Conservation (phyloP, 2,329 filamentous ascomycete species). For the Aspergillus aculeatinus region DNA sequence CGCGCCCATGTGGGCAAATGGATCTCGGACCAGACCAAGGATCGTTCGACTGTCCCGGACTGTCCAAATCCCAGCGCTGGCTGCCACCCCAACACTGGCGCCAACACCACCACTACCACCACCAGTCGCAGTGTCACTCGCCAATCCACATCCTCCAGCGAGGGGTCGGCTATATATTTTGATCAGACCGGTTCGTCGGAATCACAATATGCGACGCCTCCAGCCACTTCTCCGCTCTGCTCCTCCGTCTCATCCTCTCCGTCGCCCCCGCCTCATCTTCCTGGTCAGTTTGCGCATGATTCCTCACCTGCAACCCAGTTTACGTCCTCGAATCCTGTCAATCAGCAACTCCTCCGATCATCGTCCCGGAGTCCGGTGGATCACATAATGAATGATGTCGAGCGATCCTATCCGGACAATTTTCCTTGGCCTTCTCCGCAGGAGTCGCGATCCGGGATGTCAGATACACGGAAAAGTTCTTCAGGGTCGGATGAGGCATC, state of each 20-base stretch:
- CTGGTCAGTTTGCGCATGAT: neutral
- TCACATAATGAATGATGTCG: neutral
- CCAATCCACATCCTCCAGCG: neutral
- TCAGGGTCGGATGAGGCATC: neutral
- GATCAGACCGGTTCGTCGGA: neutral
- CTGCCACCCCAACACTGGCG: neutral
- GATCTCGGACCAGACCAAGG: constrained; percentile 38
- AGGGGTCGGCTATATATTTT: neutral
- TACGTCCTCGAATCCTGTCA: neutral
- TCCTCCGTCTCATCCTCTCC: constrained; percentile 12
- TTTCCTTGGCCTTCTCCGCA: neutral
- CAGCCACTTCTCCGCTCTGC: constrained; percentile 5
- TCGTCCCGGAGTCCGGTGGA: neutral
- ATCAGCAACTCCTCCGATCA: neutral
- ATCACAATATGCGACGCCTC: constrained; percentile 5
- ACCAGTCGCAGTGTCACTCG: neutral
- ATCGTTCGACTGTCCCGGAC: constrained; percentile 20
- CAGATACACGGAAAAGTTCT: neutral
- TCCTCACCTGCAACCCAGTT: constrained; percentile 1
- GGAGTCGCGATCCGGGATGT: neutral
- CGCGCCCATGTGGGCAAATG: constrained; percentile 37
- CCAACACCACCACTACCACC: neutral
- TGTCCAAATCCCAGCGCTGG: constrained; percentile 3
- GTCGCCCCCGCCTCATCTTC: constrained; percentile 6
- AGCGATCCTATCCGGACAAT: neutral